Conservation (phyloP, 306 rosid species). For the Fragaria iinumae region DNA sequence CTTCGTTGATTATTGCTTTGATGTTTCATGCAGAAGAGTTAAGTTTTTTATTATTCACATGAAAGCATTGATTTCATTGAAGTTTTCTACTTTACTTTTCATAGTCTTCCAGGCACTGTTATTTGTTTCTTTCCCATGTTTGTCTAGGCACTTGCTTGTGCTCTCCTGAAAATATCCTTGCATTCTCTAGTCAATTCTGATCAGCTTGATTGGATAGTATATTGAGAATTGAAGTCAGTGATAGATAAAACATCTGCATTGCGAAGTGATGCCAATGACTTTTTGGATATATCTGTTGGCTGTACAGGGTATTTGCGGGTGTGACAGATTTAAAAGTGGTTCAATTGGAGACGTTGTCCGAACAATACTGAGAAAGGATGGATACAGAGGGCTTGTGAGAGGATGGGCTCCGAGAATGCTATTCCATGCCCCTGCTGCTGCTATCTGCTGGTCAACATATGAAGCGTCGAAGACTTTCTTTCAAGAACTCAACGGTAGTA, state of each 20-base stretch:
- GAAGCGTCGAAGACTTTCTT: conserved; percentile 86
- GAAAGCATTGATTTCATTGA: background rate
- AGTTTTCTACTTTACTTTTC: background rate
- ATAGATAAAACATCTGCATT: background rate
- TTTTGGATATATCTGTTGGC: background rate
- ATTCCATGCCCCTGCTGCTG: conserved; percentile 98
- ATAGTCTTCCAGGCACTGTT: background rate
- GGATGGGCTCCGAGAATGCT: conserved; percentile 99
- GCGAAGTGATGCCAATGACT: background rate
- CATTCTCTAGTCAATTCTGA: background rate
- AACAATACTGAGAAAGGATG: conserved; percentile 78
- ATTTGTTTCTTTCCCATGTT: background rate
- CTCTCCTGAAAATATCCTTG: background rate
- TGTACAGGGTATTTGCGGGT: conserved; percentile 89
- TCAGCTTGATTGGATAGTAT: background rate
- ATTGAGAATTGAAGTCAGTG: background rate
- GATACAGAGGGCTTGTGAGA: conserved; percentile 78
- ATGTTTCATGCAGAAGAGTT: background rate
- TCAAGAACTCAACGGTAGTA: conserved; percentile 49
- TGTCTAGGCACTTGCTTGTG: background rate
- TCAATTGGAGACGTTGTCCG: conserved; percentile 70
- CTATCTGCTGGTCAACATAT: conserved; percentile 97
- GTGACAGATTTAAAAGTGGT: conserved; percentile 83
- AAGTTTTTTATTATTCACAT: background rate
- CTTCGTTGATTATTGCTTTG: background rate